phyloP scores from a whole-genome alignment of 495 filamentous ascomycete species.

The Penicillium dipodomyicola region DNA sequence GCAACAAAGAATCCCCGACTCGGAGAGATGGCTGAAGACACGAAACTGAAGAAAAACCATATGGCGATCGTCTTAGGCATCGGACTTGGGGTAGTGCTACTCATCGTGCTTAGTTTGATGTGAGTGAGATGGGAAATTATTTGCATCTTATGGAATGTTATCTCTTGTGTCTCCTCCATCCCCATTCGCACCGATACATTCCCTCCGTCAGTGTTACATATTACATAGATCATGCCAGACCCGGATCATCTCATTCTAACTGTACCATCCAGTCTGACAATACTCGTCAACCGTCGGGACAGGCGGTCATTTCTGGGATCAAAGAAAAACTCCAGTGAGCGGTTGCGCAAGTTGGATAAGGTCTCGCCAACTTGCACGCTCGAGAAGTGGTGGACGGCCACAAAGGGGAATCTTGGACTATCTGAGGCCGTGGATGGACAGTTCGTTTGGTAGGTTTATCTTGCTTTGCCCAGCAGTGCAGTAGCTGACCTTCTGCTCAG shows the following conservation, averaged over 20 bases:
- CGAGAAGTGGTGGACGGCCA: constrained; percentile 44
- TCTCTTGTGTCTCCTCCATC: background rate
- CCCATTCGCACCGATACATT: constrained; percentile 7
- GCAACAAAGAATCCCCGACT: constrained; percentile 11
- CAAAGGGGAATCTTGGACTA: constrained; percentile 36
- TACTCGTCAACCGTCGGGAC: constrained; percentile 41
- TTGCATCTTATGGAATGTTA: background rate
- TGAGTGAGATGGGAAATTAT: constrained; percentile 19
- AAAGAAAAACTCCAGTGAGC: constrained; percentile 32
- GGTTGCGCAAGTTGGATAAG: constrained; percentile 40
- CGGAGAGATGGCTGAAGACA: constrained; percentile 19
- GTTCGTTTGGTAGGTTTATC: constrained; percentile 40
- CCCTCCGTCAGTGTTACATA: constrained; percentile 12
- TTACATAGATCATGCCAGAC: background rate
- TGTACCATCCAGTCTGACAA: constrained; percentile 28
- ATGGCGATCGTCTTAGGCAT: constrained; percentile 43
- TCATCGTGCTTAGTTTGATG: constrained; percentile 41
- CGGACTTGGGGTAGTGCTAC: constrained; percentile 37
- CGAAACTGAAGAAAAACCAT: constrained; percentile 29
- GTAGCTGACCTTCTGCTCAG: constrained; percentile 19
- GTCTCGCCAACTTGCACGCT: constrained; percentile 41
- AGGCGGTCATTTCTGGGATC: constrained; percentile 24
- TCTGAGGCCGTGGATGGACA: constrained; percentile 40
- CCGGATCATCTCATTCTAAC: background rate
- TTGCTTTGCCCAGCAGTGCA: background rate